Evolutionary conservation across 1,284 basidiomycete species (phyloP).

Genomic region (Cerioporus squamosus): DNA sequence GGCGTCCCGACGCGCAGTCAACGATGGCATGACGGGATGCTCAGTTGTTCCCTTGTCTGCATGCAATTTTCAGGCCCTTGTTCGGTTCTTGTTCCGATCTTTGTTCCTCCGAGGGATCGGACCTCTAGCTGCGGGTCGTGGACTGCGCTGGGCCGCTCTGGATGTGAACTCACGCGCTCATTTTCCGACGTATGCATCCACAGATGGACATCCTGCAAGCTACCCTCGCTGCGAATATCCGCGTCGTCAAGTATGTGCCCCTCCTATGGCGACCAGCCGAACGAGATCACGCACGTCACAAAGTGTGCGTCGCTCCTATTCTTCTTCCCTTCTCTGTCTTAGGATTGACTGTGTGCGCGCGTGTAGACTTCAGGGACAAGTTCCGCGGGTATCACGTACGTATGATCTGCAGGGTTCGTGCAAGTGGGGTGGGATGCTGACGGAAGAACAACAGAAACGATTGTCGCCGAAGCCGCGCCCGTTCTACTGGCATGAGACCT

Average conservation of each 20-base stretch:
- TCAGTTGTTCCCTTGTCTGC: no score
- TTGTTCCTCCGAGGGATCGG: background rate
- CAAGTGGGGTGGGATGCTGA: background rate
- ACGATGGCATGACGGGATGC: no score
- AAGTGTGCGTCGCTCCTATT: conserved; percentile 31
- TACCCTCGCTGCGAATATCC: conserved; percentile 63
- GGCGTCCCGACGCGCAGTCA: no score
- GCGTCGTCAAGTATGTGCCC: conserved; percentile 64
- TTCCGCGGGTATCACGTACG: conserved; percentile 39
- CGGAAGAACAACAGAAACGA: conserved; percentile 28
- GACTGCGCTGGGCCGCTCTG: background rate
- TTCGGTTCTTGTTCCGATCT: background rate
- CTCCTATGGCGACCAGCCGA: conserved; percentile 63
- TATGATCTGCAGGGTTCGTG: conserved; percentile 1
- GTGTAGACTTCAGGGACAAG: conserved; percentile 37
- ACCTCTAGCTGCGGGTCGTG: no score
- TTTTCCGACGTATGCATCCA: background rate
- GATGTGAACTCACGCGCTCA: background rate
- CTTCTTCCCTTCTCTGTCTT: background rate
- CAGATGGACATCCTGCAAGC: conserved; percentile 63
- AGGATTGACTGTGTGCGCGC: background rate
- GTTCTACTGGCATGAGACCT: conserved; percentile 40
- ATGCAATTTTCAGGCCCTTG: no score
- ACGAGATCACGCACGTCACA: conserved; percentile 48
- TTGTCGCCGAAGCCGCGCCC: conserved; percentile 34